Conservation (phyloP, 306 rosid species). For the Delonix regia region DNA sequence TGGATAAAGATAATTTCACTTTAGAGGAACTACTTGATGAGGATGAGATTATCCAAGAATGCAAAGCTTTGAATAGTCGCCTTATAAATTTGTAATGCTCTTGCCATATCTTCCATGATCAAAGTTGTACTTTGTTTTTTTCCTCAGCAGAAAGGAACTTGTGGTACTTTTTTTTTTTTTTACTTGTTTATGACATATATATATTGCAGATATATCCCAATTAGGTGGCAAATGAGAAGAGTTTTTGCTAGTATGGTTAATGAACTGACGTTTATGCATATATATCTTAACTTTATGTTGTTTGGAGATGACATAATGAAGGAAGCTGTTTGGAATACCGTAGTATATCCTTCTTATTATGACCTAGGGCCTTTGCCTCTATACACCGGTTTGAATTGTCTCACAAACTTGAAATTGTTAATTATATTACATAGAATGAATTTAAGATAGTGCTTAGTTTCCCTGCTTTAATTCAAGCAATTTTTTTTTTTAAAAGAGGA, state of each 20-base stretch:
- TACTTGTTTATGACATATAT: background rate
- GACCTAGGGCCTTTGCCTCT: too few species aligned
- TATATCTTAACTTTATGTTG: constrained; percentile 23
- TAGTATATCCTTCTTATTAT: background rate
- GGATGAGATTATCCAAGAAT: constrained; percentile 97
- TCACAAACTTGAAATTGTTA: too few species aligned
- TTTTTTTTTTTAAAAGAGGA: too few species aligned
- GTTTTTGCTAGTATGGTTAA: background rate
- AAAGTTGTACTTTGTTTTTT: constrained; percentile 9
- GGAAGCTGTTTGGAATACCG: constrained; percentile 15
- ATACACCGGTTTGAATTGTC: too few species aligned
- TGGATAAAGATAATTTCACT: constrained; percentile 88
- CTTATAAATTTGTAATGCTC: constrained; percentile 92
- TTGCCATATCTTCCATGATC: constrained; percentile 27
- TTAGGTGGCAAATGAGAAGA: constrained; percentile 20
- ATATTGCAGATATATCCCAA: constrained; percentile 15
- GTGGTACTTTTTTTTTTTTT: constrained; percentile 23
- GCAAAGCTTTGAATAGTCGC: constrained; percentile 96
- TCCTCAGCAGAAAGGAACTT: background rate
- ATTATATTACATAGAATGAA: too few species aligned
- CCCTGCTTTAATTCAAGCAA: too few species aligned
- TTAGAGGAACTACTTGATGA: constrained; percentile 97
- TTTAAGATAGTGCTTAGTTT: too few species aligned
- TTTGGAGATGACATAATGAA: constrained; percentile 13
- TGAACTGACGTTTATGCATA: constrained; percentile 17